A percentile compares a stretch with the other conserved stretches of the same genome.
Evolutionary conservation across 208 protist genomes (phyloP).

Genomic region (Acanthamoeba royreba): DNA sequence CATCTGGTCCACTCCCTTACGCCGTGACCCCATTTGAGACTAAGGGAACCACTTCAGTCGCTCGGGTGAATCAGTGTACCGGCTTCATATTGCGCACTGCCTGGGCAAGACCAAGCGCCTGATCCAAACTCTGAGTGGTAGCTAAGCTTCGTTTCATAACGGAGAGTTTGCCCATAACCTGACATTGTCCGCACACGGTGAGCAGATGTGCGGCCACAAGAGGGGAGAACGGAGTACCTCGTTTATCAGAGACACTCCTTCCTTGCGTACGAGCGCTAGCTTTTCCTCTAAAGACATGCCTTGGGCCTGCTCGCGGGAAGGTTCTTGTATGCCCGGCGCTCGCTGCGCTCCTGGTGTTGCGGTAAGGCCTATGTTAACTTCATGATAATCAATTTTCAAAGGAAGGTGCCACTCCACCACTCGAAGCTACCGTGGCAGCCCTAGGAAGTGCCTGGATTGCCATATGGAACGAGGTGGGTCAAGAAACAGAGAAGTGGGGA

Average conservation of each 20-base stretch:
- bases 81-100: background rate
- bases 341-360: background rate
- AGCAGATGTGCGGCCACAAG: background rate
- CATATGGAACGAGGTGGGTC: too few species aligned
- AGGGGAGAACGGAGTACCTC: background rate
- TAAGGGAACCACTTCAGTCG: background rate
- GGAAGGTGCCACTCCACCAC: too few species aligned
- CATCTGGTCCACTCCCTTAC: background rate
- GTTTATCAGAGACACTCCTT: background rate
- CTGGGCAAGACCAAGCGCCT: background rate
- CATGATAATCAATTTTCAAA: too few species aligned
- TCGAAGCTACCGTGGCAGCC: too few species aligned
- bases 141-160: background rate
- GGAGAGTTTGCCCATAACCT: background rate
- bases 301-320: background rate
- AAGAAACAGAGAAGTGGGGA: too few species aligned
- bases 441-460: too few species aligned
- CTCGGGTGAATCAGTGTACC: too few species aligned
- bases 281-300: background rate
- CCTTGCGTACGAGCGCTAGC: background rate
- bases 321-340: background rate
- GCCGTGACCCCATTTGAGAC: background rate
- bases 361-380: too few species aligned
- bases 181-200: background rate
- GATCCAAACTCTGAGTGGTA: background rate